Conservation (phyloP, 176 grass and related monocot genomes). For the Oropetium thomaeum region DNA sequence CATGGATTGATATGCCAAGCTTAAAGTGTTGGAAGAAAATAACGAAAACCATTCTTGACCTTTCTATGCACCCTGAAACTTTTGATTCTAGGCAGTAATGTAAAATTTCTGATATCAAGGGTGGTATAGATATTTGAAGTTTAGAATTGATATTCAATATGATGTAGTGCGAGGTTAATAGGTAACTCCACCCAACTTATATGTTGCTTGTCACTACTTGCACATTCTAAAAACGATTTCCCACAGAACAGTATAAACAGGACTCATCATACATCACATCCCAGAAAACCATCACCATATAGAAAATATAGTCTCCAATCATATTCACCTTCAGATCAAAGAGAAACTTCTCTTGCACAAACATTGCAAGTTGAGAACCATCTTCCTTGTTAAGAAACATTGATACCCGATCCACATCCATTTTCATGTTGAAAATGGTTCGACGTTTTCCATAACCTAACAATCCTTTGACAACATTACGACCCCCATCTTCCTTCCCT, state of each 20-base stretch:
- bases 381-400: conserved; percentile 99
- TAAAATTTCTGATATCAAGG: no score
- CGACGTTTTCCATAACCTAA: conserved; percentile 87
- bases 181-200: neutral
- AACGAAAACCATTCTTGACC: neutral
- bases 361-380: conserved; percentile 93
- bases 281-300: neutral
- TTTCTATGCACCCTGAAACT: neutral
- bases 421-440: conserved; percentile 89
- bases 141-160: neutral
- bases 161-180: neutral
- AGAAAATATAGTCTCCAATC: neutral
- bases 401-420: conserved; percentile 93
- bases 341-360: conserved; percentile 92
- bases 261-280: neutral
- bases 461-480: conserved; percentile 75
- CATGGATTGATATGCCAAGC: neutral
- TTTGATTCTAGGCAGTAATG: no score
- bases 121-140: neutral
- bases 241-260: neutral
- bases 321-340: conserved; percentile 87
- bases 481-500: conserved; percentile 62
- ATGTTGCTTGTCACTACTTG: neutral
- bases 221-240: neutral
- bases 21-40: neutral